A percentile compares a stretch with the other conserved stretches of the same genome.
phyloP scores from a whole-genome alignment of 2,329 filamentous ascomycete genomes.

The Pseudogymnoascus sp. region DNA sequence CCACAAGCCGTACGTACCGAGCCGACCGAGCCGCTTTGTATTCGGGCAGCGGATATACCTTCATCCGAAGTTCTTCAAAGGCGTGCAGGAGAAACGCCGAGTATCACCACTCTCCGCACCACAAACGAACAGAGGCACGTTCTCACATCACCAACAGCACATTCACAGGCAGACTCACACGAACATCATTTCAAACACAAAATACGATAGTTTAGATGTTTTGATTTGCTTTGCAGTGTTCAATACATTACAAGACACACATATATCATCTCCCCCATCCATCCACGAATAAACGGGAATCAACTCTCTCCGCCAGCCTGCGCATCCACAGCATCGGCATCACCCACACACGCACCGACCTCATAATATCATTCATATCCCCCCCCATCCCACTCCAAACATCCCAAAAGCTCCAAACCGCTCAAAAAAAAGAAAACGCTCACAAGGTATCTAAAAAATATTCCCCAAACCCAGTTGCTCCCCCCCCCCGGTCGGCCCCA shows the following conservation, averaged over 20 bases:
- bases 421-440: conserved; percentile 5
- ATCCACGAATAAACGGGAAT: conserved; percentile 1
- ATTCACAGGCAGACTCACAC: background rate
- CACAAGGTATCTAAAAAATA: conserved; percentile 5
- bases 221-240: conserved; percentile 5
- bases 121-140: background rate
- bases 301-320: background rate
- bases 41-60: background rate
- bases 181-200: background rate
- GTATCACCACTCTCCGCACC: background rate
- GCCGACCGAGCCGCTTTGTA: background rate
- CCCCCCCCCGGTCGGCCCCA: background rate
- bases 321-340: background rate
- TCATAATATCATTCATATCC: conserved; percentile 7
- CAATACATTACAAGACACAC: conserved; percentile 8
- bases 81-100: background rate
- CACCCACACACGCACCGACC: background rate
- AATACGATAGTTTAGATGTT: background rate
- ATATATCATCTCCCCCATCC: background rate
- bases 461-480: conserved; percentile 2
- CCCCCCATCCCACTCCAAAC: background rate
- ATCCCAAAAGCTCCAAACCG: background rate
- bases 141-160: background rate
- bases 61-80: background rate
- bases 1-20: background rate